A percentile compares a stretch with the other conserved stretches of the same genome.
These are phyloP conservation scores for Pterocarpus macrocarpus DNA, from an alignment of 306 rosid genomes.

Conservation along the genomic window DNA sequence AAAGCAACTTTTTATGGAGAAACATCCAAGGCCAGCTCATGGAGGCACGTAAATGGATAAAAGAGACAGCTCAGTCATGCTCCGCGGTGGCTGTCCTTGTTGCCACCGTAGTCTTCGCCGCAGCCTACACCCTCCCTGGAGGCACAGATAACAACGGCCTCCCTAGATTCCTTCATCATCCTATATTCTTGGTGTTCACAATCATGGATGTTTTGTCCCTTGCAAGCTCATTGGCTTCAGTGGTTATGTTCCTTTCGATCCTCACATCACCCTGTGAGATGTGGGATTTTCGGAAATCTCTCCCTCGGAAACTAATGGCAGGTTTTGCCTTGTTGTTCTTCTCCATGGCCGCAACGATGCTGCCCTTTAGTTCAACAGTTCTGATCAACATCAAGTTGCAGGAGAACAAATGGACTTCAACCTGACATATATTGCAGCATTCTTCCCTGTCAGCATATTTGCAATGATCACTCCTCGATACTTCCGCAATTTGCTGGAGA, in stretches of 20 bases:
- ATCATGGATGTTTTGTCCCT: slow-evolving; percentile 51
- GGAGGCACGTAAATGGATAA: slow-evolving; percentile 50
- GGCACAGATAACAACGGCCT: slow-evolving; percentile 42
- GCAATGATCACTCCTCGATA: slow-evolving; percentile 48
- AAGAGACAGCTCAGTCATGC: slow-evolving; percentile 59
- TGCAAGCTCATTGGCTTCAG: slow-evolving; percentile 51
- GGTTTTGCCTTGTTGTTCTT: slow-evolving; percentile 52
- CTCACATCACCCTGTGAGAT: slow-evolving; percentile 54
- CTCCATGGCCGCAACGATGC: slow-evolving; percentile 58
- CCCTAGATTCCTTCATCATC: slow-evolving; percentile 48
- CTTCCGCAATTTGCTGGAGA: slow-evolving; percentile 37
- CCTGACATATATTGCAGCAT: slow-evolving; percentile 44
- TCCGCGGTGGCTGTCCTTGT: slow-evolving; percentile 56
- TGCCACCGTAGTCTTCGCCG: slow-evolving; percentile 53
- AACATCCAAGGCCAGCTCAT: slow-evolving; percentile 31
- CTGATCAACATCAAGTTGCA: slow-evolving; percentile 45
- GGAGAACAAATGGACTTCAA: slow-evolving; percentile 45
- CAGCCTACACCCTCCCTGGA: slow-evolving; percentile 56
- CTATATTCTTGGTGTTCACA: slow-evolving; percentile 49
- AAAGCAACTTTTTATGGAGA: slow-evolving; percentile 42
- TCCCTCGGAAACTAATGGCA: slow-evolving; percentile 50
- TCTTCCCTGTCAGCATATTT: slow-evolving; percentile 51
- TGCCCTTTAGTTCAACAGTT: slow-evolving; percentile 50
- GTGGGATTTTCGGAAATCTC: slow-evolving; percentile 53
- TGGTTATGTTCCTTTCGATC: slow-evolving; percentile 54